Evolutionary conservation across 371 early-diverging fungal genomes (phyloP).

Genomic region (Thermomucor indicae-seudaticae): DNA sequence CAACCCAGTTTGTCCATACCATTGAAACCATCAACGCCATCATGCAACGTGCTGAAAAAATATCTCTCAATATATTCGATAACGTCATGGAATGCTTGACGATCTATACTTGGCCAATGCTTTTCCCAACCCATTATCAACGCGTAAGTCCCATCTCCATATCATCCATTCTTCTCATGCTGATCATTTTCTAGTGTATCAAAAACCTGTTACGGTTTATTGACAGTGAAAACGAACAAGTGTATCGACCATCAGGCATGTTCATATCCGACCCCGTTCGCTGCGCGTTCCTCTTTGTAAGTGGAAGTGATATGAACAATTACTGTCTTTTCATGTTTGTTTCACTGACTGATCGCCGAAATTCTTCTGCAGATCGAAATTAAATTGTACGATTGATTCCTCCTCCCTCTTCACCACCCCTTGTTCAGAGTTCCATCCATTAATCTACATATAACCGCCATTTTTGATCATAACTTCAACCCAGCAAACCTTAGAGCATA

Average conservation of each 20-base stretch:
- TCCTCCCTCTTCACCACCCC: neutral
- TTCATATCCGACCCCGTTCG: conserved; percentile 42
- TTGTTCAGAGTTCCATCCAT: too few species aligned
- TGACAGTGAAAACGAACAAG: conserved; percentile 31
- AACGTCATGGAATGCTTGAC: conserved; percentile 44
- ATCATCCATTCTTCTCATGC: neutral
- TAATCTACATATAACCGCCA: too few species aligned
- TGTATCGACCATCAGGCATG: conserved; percentile 30
- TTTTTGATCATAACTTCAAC: too few species aligned
- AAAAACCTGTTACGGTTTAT: conserved; percentile 30
- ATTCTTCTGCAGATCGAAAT: neutral
- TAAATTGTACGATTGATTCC: neutral
- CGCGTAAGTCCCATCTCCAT: conserved; percentile 31
- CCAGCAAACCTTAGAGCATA: too few species aligned
- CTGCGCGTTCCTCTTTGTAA: conserved; percentile 46
- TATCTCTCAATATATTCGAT: conserved; percentile 36
- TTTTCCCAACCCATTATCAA: conserved; percentile 44
- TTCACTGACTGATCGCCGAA: too few species aligned
- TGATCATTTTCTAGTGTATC: conserved; percentile 19
- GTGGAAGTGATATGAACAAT: conserved; percentile 2
- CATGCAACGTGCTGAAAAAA: conserved; percentile 37
- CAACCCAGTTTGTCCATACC: conserved; percentile 30
- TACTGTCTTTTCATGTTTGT: too few species aligned
- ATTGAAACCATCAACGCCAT: conserved; percentile 35
- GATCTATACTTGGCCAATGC: conserved; percentile 42